Evolutionary conservation across 2,329 filamentous ascomycete genomes (phyloP).

Genomic region (Diaporthe batatas): DNA sequence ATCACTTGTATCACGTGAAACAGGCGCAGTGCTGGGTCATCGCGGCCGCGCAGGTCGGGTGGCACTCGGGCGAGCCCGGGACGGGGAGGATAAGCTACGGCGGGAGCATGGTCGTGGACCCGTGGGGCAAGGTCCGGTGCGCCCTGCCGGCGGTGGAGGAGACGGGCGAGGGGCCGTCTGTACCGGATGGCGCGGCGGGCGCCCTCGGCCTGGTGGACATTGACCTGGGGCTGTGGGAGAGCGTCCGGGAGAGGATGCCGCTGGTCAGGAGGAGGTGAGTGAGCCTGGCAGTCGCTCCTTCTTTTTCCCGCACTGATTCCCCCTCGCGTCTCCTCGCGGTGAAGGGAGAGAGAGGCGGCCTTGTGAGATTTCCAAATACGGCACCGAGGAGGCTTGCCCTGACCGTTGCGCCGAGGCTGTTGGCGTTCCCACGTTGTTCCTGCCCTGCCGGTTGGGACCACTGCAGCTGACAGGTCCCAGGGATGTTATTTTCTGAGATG

Average conservation of each 20-base stretch:
- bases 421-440: neutral
- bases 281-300: slow-evolving; percentile 49
- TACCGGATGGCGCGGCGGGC: slow-evolving; percentile 54
- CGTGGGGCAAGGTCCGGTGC: slow-evolving; percentile 84
- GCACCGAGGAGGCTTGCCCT: neutral
- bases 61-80: slow-evolving; percentile 70
- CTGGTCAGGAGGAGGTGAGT: slow-evolving; percentile 66
- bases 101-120: slow-evolving; percentile 85
- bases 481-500: slow-evolving; percentile 39
- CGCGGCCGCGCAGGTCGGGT: slow-evolving; percentile 82
- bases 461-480: slow-evolving; percentile 34
- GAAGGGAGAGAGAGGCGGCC: too few species aligned
- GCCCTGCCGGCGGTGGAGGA: slow-evolving; percentile 67
- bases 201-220: slow-evolving; percentile 69
- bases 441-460: neutral
- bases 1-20: neutral
- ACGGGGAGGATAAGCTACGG: slow-evolving; percentile 79
- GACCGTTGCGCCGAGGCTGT: neutral
- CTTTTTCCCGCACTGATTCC: neutral
- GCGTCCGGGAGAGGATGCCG: slow-evolving; percentile 66
- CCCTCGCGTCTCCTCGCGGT: too few species aligned
- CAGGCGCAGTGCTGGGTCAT: slow-evolving; percentile 84
- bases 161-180: slow-evolving; percentile 53
- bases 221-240: slow-evolving; percentile 61
- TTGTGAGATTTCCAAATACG: neutral